Base-by-base conservation (phyloP, 2,329 filamentous ascomycete species). In the Aspergillus unguis region DNA sequence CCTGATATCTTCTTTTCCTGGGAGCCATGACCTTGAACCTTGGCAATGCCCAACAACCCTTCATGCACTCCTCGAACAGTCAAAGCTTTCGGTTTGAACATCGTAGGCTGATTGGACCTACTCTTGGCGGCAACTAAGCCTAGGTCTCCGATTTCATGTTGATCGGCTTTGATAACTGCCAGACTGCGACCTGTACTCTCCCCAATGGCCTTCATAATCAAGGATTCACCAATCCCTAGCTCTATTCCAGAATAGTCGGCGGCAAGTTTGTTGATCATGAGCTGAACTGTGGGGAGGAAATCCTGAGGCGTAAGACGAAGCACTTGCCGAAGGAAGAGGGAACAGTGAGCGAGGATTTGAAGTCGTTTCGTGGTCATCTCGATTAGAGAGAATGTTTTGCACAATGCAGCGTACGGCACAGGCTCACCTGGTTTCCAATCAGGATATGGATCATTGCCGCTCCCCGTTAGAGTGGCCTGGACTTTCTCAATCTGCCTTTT, bases 131-230 rank as follows among this genome's bases (percentile, higher is more conserved):
- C 94, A 1, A 99, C 92, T 32, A 97, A 78, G 8, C 94, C 94
- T 8, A 99, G 80, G 70, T 99, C 94, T 49, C 94, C 94, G 71
- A 97, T 96, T 63, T 96, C 91, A 65, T 94, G 91, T 67, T 99
- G 94, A 62, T 97, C 92, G 44, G 88, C 85, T 75, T 96, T 97
- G 77, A 99, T 96, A 48, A 96, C 85, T 35, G 86, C 81, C 43
- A 96, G 74, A 64, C 85, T 95, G 55, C 94, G 85, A 7, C 94
- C 94, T 0, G 94, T 99, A 29, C 86, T 88, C 75, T 97, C 92
- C 8, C 92, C 92, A 65, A 99, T 95, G 4, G 94, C 90, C 71
- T 97, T 99, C 92, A 97, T 97, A 64, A 99, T 96, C 28, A 99
- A 75, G 0, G 92, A 97, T 73, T 99, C 94, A 52, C 94, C 94